Percentiles rank a stretch among this genome's conserved stretches.
These are phyloP conservation scores for Halophytophthora polymorphica DNA, from an alignment of 352 stramenopile genomes.

Conservation along the genomic window DNA sequence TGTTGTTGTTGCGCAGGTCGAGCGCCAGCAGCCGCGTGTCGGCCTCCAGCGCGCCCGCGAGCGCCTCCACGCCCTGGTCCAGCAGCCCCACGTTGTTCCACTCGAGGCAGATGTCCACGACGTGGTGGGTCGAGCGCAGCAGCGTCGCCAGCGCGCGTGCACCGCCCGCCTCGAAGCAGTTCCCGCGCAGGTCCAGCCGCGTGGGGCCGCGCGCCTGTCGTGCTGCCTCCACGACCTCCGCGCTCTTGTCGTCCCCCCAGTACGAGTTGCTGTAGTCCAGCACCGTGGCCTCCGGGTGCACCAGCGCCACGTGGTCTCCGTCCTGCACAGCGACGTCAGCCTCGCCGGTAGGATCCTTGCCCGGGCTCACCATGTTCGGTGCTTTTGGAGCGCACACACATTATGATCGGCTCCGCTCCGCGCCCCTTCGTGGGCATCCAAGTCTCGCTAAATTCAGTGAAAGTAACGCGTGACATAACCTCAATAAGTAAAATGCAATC, in stretches of 20 bases:
- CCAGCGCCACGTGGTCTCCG: background rate
- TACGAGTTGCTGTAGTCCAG: slow-evolving; percentile 80
- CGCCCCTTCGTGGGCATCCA: too few species aligned
- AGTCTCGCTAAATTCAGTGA: too few species aligned
- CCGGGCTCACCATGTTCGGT: slow-evolving; percentile 12
- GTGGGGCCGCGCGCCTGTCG: slow-evolving; percentile 37
- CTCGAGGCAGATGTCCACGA: slow-evolving; percentile 68
- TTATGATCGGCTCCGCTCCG: too few species aligned
- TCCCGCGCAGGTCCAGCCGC: slow-evolving; percentile 64
- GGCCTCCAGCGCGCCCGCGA: slow-evolving; percentile 56
- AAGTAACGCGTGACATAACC: too few species aligned
- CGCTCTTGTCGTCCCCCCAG: slow-evolving; percentile 63
- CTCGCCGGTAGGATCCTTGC: slow-evolving; percentile 11
- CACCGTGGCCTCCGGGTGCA: slow-evolving; percentile 18
- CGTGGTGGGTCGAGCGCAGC: slow-evolving; percentile 45
- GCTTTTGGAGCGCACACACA: too few species aligned
- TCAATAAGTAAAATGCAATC: too few species aligned
- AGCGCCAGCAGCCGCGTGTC: slow-evolving; percentile 63
- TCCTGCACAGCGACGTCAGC: slow-evolving; percentile 2
- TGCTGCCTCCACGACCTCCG: slow-evolving; percentile 45
- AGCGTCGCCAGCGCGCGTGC: slow-evolving; percentile 49
- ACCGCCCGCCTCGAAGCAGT: slow-evolving; percentile 68
- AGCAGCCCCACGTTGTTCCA: slow-evolving; percentile 85
- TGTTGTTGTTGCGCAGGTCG: slow-evolving; percentile 86
- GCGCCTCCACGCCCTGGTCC: slow-evolving; percentile 62